Percentiles rank a stretch among this genome's conserved stretches.
Evolutionary conservation across 805 yeast genomes (phyloP).

Genomic region (Suhomyces sp.): DNA sequence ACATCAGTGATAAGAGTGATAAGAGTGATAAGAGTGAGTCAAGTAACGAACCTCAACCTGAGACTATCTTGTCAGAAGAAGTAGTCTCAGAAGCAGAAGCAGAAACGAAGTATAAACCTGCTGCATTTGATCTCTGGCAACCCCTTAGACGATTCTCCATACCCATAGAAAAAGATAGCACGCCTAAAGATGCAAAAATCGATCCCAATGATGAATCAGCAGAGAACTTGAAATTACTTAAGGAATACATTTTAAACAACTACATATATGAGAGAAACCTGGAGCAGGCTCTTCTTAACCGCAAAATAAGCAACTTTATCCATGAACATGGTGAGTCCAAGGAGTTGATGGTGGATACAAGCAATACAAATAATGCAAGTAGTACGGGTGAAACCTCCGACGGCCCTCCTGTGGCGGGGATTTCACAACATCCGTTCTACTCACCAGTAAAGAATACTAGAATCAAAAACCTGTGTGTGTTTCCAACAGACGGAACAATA

Average conservation of each 20-base stretch:
- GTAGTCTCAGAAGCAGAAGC: not conserved
- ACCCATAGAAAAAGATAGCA: conserved; percentile 12
- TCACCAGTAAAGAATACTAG: conserved; percentile 1
- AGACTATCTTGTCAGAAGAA: too few species aligned
- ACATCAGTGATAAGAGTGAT: conserved; percentile 1
- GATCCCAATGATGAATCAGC: conserved; percentile 4
- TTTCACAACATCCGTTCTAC: conserved; percentile 9
- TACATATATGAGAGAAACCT: conserved; percentile 15
- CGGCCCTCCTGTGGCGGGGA: not conserved
- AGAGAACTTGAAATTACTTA: conserved; percentile 11
- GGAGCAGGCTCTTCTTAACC: conserved; percentile 11
- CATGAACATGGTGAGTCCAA: conserved; percentile 2
- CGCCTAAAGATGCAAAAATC: conserved; percentile 1
- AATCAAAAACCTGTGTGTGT: conserved; percentile 5
- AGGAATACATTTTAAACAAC: conserved; percentile 15
- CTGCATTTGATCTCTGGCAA: conserved; percentile 45
- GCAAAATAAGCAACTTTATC: conserved; percentile 6
- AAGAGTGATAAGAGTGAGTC: not conserved
- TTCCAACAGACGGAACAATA: conserved; percentile 4
- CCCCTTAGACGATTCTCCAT: conserved; percentile 37
- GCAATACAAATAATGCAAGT: too few species aligned
- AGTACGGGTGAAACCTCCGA: too few species aligned
- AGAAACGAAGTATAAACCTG: conserved; percentile 38
- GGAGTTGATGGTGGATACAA: too few species aligned
- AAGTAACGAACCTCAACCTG: not conserved